phyloP scores from a whole-genome alignment of 768 basidiomycete genomes.

The Suillus weaverae region DNA sequence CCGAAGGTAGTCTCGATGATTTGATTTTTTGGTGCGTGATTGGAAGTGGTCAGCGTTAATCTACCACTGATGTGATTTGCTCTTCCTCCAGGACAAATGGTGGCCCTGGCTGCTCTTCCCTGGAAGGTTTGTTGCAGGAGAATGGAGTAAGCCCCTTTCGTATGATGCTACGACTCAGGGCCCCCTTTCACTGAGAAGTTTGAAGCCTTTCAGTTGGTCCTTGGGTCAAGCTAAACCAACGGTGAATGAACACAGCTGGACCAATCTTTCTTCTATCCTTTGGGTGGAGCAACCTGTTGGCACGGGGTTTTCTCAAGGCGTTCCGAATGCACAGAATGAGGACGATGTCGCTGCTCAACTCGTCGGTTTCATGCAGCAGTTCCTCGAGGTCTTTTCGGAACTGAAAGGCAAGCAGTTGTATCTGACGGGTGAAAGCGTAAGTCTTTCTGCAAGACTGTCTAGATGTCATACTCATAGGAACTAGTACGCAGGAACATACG shows the following conservation, averaged over 20 bases:
- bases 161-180: conserved; percentile 22
- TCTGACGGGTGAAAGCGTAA: conserved; percentile 72
- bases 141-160: conserved; percentile 55
- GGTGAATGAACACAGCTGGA: conserved; percentile 72
- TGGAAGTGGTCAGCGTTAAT: background rate
- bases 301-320: conserved; percentile 74
- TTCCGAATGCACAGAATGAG: conserved; percentile 60
- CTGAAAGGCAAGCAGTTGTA: conserved; percentile 72
- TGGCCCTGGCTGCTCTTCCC: conserved; percentile 77
- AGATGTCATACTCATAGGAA: background rate
- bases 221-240: conserved; percentile 64
- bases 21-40: conserved; percentile 65
- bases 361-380: conserved; percentile 67
- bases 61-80: background rate
- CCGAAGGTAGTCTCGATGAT: conserved; percentile 68
- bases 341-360: conserved; percentile 56
- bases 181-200: conserved; percentile 8
- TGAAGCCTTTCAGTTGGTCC: conserved; percentile 67
- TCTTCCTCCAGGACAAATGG: conserved; percentile 62
- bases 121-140: conserved; percentile 72
- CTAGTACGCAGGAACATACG: conserved; percentile 75
- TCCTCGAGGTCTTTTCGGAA: conserved; percentile 72
- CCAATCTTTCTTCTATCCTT: conserved; percentile 71
- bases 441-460: conserved; percentile 21
- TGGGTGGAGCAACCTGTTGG: conserved; percentile 83